These are phyloP conservation scores for Ascoidea rubescens DNA, from an alignment of 805 yeast genomes.

Conservation along the genomic window DNA sequence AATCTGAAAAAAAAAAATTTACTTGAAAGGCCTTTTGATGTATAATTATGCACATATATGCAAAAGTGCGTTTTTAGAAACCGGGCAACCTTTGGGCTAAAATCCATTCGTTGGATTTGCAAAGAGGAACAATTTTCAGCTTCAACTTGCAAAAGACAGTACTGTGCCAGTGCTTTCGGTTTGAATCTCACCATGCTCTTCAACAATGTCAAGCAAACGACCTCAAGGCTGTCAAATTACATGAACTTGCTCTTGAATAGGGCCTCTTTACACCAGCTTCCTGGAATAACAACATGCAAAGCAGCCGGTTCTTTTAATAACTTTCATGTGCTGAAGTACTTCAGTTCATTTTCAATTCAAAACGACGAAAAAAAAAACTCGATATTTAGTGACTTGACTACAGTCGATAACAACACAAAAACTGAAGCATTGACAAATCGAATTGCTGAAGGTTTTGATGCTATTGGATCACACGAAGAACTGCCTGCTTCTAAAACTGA, in stretches of 20 bases:
- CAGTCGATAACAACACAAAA: neutral
- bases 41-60: no score
- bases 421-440: neutral
- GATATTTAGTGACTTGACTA: neutral
- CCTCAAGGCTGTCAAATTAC: neutral
- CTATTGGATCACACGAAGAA: no score
- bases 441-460: neutral
- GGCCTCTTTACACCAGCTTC: neutral
- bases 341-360: neutral
- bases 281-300: neutral
- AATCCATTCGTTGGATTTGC: no score
- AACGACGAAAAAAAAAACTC: neutral
- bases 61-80: no score
- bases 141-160: no score
- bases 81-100: no score
- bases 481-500: neutral
- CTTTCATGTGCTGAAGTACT: neutral
- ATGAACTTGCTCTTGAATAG: no score
- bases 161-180: neutral
- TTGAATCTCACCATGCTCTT: neutral
- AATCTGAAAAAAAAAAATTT: no score
- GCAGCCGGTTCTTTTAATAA: neutral
- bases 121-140: no score
- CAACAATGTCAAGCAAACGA: neutral
- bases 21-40: no score